Base-by-base conservation (phyloP, 169 alveolate species). In the Neospora caninum region DNA sequence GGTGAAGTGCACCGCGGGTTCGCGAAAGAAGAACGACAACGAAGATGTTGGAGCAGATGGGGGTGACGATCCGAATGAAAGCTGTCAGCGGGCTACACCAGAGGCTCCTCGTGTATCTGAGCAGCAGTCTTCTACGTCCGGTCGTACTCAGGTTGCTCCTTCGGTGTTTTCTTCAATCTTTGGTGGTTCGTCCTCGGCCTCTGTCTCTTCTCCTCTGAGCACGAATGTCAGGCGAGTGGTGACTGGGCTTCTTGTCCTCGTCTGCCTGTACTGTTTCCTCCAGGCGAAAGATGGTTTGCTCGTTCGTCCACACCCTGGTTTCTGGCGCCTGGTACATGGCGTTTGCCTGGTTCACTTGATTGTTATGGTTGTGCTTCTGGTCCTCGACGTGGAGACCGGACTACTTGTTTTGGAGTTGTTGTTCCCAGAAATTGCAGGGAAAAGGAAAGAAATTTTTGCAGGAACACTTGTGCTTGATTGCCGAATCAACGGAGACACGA, bases 281-380 rank as follows among this genome's bases (percentile, higher is more conserved):
- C 95, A 95, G 84, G 78, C 94, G 49, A 84, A 92, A 49, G 96
- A 95, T 42, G 94, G 96, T 36, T 43, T 92, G 78, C 80, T 95
- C 20, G 95, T 95, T 16, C 93, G 95, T 27, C 96, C 96, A 20
- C 96, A 95, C 39, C 96, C 96, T 0, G 96, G 95, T 1, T 64
- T 95, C 64, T 95, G 96, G 96, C 67, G 96, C 7, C 88, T 80
- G 53, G 91, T 95, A 0, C 96, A 95, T 80, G 96, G 95, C 64
- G 45, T 89, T 64, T n/a, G 94, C n/a, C 22, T 95, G 80, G 64
- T 64, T 7, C 93, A 95, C 73, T 70, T 92, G 49, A 38, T 95
- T 27, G 36, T 93, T 45, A 69, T 95, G 58, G 93, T 95, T 38
- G 49, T 39, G 16, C 95, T 95, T 34, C 91, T 95, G 82, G 92